Base-by-base conservation (phyloP, 495 filamentous ascomycete genomes). In the Cercophora sp. region DNA sequence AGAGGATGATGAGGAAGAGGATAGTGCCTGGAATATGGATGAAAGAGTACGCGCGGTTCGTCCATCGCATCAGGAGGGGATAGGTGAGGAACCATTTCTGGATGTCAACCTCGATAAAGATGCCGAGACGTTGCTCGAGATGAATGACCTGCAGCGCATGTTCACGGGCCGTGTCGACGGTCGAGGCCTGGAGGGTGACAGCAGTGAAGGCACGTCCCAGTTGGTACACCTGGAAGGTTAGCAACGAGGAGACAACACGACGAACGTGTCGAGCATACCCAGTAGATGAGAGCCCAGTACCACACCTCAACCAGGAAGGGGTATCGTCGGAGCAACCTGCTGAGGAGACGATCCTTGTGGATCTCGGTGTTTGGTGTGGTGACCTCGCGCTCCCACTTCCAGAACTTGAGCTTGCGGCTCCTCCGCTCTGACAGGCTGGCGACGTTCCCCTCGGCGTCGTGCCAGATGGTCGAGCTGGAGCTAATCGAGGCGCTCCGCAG, bases 21-120 rank as follows among this genome's bases (percentile, higher is more conserved):
- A 88, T 88, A 3, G 87, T 89, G 11, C 85, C 86, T 0, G 86
- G 87, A 49, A 91, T 90, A 65, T 91, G 87, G 56, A 91, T 88
- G 58, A 89, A 89, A 1, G 85, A 88, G 62, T 90, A 90, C 11
- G 80, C 78, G 61, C 81, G 75, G 59, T 91, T 90, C 57, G 63
- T 73, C 67, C 55, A 68, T 24, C 47, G 56, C 55, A 62, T 57
- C 34, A 64, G 60, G 35, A 43, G 51, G 4, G 61, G 64, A 41
- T 54, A 54, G 15, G 50, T 39, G 35, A 84, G 68, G 54, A 84
- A 84, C 66, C 71, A 78, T 19, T 63, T 56, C 63, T 85, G 82
- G 20, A 84, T 73, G 23, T 58, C 84, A 26, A 82, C 74, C 46
- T 83, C 74, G 46, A 89, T 67, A 20, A 90, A 78, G 47, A 85